Percentiles rank a stretch among this genome's conserved stretches.
Evolutionary conservation across 1,284 basidiomycete genomes (phyloP).

Genomic region (Takashimella tepidaria): DNA sequence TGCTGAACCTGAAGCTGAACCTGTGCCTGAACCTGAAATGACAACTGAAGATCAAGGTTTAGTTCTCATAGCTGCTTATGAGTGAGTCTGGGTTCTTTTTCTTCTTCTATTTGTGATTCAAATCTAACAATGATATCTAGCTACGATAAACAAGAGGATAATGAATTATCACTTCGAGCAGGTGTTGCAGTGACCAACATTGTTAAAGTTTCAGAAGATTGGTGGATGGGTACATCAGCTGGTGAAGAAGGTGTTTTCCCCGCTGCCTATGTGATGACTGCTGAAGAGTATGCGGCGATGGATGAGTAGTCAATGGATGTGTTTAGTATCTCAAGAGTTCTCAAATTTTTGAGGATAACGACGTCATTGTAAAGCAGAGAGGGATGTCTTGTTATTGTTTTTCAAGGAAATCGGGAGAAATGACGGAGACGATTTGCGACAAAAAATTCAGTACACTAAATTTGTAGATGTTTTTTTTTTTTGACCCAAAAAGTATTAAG

Average conservation of each 20-base stretch:
- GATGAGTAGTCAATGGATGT: no score
- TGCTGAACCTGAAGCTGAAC: conserved; percentile 24
- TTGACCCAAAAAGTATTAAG: no score
- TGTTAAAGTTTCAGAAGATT: conserved; percentile 59
- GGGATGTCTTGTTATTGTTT: no score
- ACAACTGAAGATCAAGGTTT: conserved; percentile 24
- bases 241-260: conserved; percentile 77
- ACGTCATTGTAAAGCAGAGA: no score
- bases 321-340: no score
- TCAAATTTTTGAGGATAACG: no score
- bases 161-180: conserved; percentile 78
- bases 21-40: conserved; percentile 46
- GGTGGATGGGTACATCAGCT: conserved; percentile 75
- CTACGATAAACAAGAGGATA: conserved; percentile 81
- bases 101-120: neutral
- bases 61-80: conserved; percentile 32
- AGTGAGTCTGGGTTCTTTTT: conserved; percentile 17
- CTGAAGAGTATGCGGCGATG: conserved; percentile 18
- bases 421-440: no score
- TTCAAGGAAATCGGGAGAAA: no score
- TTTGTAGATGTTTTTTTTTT: no score
- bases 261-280: conserved; percentile 23
- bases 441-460: no score
- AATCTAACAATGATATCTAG: conserved; percentile 47
- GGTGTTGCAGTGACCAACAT: conserved; percentile 66